These are phyloP conservation scores for Termitomyces sp. DNA, from an alignment of 768 basidiomycete species.

Conservation along the genomic window DNA sequence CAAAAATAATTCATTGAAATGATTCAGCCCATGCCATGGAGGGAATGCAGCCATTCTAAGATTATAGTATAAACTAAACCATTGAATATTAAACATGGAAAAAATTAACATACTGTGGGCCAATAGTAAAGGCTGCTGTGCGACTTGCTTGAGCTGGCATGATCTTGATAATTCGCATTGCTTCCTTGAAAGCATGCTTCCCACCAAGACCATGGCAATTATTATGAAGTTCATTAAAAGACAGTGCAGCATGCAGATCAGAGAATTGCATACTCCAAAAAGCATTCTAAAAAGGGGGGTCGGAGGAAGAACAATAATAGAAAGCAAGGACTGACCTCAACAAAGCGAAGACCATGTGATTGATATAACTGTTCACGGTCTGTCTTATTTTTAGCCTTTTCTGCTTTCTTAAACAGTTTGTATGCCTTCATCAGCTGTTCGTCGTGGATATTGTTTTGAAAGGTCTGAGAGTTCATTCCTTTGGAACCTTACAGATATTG, in stretches of 20 bases:
- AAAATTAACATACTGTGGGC: neutral
- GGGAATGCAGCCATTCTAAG: neutral
- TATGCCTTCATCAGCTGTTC: slow-evolving; percentile 6
- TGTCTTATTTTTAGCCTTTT: neutral
- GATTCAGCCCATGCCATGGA: neutral
- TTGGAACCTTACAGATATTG: slow-evolving; percentile 20
- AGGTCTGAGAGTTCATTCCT: slow-evolving; percentile 15
- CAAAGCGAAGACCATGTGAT: neutral
- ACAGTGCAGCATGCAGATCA: slow-evolving; percentile 19
- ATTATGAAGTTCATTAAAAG: slow-evolving; percentile 26
- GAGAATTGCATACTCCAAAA: slow-evolving; percentile 26
- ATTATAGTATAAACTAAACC: no score
- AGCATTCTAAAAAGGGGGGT: slow-evolving; percentile 16
- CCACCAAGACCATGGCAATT: slow-evolving; percentile 20
- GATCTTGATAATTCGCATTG: slow-evolving; percentile 7
- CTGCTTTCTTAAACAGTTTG: neutral
- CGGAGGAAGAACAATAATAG: neutral
- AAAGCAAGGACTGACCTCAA: neutral
- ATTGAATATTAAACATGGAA: no score
- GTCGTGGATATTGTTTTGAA: no score
- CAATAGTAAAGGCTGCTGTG: neutral
- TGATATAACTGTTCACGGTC: neutral
- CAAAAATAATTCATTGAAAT: neutral
- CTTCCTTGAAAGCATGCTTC: slow-evolving; percentile 19
- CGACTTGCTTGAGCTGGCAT: neutral